Evolutionary conservation across 352 stramenopile genomes (phyloP).

Genomic region (Hyphochytrium catenoides): DNA sequence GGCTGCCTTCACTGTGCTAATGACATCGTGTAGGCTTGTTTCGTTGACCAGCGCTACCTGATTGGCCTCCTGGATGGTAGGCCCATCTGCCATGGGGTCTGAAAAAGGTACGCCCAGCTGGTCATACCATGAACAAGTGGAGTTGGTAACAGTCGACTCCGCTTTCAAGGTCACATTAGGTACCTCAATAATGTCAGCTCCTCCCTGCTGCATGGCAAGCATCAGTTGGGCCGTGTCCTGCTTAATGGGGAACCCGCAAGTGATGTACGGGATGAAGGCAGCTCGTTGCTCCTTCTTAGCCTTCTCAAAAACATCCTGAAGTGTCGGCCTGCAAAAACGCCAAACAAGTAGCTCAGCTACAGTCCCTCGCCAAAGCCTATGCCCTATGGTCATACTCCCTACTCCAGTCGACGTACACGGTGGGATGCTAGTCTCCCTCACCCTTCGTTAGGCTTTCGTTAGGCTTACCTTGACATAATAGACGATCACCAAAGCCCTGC

Average conservation of each 20-base stretch:
- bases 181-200: slow-evolving; percentile 84
- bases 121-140: not conserved
- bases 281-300: slow-evolving; percentile 40
- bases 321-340: slow-evolving; percentile 30
- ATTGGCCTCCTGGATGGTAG: slow-evolving; percentile 86
- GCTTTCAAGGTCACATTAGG: no score
- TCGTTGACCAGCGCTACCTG: slow-evolving; percentile 80
- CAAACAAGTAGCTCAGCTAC: no score
- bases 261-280: slow-evolving; percentile 91
- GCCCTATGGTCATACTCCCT: no score
- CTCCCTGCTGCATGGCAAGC: slow-evolving; percentile 81
- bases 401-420: no score
- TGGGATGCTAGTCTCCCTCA: no score
- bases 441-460: no score
- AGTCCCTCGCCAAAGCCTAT: no score
- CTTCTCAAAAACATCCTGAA: slow-evolving; percentile 29
- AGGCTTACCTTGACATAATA: no score
- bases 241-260: slow-evolving; percentile 77
- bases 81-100: slow-evolving; percentile 91
- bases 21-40: slow-evolving; percentile 72
- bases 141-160: no score
- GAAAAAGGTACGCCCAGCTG: slow-evolving; percentile 94
- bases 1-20: slow-evolving; percentile 72
- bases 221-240: slow-evolving; percentile 86
- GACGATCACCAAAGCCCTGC: no score